These are phyloP conservation scores for Pogostemon cablin DNA, from an alignment of 257 asterid genomes.

Conservation along the genomic window DNA sequence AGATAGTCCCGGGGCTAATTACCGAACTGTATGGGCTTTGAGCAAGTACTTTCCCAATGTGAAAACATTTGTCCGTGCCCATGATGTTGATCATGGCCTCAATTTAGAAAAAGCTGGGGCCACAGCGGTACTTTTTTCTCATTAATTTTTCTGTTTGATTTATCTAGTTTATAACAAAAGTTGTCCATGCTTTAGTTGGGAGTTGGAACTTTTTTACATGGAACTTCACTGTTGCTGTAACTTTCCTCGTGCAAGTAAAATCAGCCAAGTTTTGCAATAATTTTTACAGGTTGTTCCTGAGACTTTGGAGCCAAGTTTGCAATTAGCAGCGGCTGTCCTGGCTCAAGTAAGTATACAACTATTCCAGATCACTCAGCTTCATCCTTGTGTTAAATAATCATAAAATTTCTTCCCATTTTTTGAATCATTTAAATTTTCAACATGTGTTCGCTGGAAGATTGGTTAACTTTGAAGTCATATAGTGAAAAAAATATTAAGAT, in stretches of 20 bases:
- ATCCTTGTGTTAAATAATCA: conserved; percentile 18
- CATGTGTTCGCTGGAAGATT: neutral
- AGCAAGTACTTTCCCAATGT: conserved; percentile 95
- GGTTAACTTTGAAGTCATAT: neutral
- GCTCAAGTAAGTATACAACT: conserved; percentile 73
- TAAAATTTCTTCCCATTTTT: neutral
- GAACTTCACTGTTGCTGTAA: conserved; percentile 8
- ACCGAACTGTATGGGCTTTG: conserved; percentile 99
- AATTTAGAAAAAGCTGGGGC: conserved; percentile 99
- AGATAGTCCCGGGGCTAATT: conserved; percentile 99
- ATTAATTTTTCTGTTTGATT: conserved; percentile 13
- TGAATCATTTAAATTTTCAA: neutral
- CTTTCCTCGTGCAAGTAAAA: neutral
- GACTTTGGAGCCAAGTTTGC: conserved; percentile 99
- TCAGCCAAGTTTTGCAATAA: conserved; percentile 1
- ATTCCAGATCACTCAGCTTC: conserved; percentile 5
- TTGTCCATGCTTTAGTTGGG: conserved; percentile 19
- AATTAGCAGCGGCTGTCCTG: conserved; percentile 98
- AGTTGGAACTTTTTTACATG: neutral
- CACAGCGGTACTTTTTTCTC: conserved; percentile 72
- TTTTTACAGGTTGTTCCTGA: conserved; percentile 90
- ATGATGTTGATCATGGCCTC: conserved; percentile 98
- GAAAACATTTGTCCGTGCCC: conserved; percentile 98
- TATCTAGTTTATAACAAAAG: conserved; percentile 15
- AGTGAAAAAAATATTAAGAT: neutral